Conservation (phyloP, 495 filamentous ascomycete genomes). For the Penicillium atrosanguineum region DNA sequence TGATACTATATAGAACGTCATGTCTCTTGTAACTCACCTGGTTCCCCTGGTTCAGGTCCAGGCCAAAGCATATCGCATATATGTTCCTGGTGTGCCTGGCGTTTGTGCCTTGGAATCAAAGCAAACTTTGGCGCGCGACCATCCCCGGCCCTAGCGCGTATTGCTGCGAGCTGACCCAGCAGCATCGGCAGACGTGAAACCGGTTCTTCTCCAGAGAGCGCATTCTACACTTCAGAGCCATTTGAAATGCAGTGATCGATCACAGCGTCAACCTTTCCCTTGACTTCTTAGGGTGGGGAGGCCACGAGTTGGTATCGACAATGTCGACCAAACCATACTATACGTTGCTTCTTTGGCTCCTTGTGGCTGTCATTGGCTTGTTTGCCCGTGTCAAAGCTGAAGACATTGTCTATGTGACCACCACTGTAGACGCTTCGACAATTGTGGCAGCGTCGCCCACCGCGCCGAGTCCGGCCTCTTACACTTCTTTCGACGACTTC, state of each 20-base stretch:
- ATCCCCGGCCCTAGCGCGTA: background rate
- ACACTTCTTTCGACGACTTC: constrained; percentile 50
- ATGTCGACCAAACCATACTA: constrained; percentile 4
- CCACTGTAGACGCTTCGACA: constrained; percentile 19
- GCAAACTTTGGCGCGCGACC: background rate
- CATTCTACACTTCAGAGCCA: background rate
- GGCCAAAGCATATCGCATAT: background rate
- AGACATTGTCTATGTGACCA: constrained; percentile 11
- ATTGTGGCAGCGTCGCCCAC: constrained; percentile 27
- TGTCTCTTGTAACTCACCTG: constrained; percentile 3
- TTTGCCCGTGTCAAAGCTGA: background rate
- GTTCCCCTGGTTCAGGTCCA: background rate
- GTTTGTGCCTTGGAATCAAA: background rate
- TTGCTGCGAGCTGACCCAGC: background rate
- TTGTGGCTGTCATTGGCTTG: background rate
- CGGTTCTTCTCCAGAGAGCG: background rate
- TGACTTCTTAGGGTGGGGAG: background rate
- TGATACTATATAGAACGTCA: background rate
- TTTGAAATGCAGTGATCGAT: background rate
- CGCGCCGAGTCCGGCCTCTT: constrained; percentile 39
- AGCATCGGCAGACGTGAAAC: background rate
- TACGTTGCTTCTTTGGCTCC: background rate
- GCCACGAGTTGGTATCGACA: background rate
- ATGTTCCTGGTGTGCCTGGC: background rate
- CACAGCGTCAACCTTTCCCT: background rate